Base-by-base conservation (phyloP, 108 stramenopile genomes). In the Cyclotella cryptica region DNA sequence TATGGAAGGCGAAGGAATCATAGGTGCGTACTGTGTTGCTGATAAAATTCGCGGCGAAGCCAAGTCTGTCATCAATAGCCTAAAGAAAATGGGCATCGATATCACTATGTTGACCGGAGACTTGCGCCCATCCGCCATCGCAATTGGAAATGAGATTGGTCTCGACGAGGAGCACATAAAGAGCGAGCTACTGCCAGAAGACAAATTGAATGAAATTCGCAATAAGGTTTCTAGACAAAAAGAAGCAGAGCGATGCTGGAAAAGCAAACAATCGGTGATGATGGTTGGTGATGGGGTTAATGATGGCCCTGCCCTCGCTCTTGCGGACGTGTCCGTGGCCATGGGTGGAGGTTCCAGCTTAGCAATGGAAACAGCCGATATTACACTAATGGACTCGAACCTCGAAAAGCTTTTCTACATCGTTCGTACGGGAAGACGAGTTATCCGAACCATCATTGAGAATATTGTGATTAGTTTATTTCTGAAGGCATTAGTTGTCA, bases 201-300 rank as follows among this genome's bases (percentile, higher is more conserved):
- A 93, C 24, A 93, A 93, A 72, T 60, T 93, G 40, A 45, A 40
- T 10, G 67, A 71, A 22, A 77, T 93, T 15, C 15, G 67, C 29
- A 59, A 66, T 3, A 57, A 79, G 66, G 86, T 78, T 40, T 40
- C 46, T 2, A 63, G 61, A 47, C 46, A 65, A 9, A 68, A 47
- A 68, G 69, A n/a, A 15, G 62, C 59, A 2, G 64, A 73, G 44
- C 57, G 60, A 59, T 51, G 69, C 29, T 73, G 74, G 63, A 41
- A 51, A 39, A 14, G 76, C 26, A 66, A 59, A 1, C 8, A 69
- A 45, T 43, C 82, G 6, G 88, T 90, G 0, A 60, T 94, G 64
- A 97, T 98, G 96, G 89, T 92, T 10, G 98, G 98, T 3, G 98
- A 99, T 69, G 98, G 97, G 15, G 98, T 99, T 4, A 98, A 98